Base-by-base conservation (phyloP, 768 basidiomycete genomes). In the Lactifluus piperatus region DNA sequence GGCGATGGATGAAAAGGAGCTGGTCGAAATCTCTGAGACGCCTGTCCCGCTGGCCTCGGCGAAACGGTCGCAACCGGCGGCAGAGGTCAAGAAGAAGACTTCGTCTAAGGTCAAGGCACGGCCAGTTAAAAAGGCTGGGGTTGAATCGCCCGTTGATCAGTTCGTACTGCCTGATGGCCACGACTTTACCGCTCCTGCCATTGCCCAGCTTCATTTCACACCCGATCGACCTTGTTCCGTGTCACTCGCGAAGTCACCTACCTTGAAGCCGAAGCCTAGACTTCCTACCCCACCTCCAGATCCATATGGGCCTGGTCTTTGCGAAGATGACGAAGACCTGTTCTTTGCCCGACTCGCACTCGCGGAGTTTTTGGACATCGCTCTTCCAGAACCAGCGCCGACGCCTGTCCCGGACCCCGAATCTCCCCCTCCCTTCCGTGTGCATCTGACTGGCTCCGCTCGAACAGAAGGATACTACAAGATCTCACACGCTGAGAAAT, bases 401-500 rank as follows among this genome's bases (percentile, higher is more conserved):
- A 63, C 61, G 4, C 67, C 68, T n/a, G 56, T 50, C 16, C 68
- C 72, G 47, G 71, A 73, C 6, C 68, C 75, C 10, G 77, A 78
- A 43, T 66, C 74, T 2, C 76, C 78, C 6, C 72, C 74, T 7
- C 74, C 81, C n/a, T 81, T 84, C 72, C 84, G 87, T 37, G 84
- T 83, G 54, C 93, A 95, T 68, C 64, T 82, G 50, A 88, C 88
- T 1, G 94, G 94, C 24, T 88, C 90, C 32, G 92, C 93, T 18
- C 83, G 95, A 16, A 92, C 94, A 1, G 91, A 97, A 71, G 95
- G 97, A 4, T 94, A 86, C 73, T 95, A 95, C 80, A 91, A 93
- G 76, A 91, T 98, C 70, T 85, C 91, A 0, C 88, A 91, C 67
- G 81, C 86, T 6, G 90, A 93, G 70, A 97, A 97, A 75, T 86